Conservation (phyloP, 257 asterid genomes). For the Penstemon newberryi region DNA sequence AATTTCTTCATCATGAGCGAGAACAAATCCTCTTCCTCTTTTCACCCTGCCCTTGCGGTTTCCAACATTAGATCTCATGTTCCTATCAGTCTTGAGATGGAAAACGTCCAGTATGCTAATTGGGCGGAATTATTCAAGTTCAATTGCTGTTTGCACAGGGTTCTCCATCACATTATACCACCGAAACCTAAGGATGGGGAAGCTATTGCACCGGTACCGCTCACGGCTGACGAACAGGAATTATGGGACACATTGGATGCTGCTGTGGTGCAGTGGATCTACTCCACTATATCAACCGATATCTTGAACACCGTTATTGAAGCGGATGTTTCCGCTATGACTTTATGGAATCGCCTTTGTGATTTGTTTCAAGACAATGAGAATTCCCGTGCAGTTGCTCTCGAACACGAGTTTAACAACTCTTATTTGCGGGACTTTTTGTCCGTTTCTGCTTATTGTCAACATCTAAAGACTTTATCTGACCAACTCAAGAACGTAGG, state of each 20-base stretch:
- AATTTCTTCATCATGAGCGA: no score
- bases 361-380: conserved; percentile 12
- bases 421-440: not conserved
- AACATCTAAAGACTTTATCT: not conserved
- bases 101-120: not conserved
- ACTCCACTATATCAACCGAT: not conserved
- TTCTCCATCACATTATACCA: not conserved
- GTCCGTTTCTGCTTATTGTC: conserved; percentile 6
- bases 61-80: not conserved
- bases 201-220: not conserved
- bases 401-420: not conserved
- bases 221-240: not conserved
- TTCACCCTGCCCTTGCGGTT: conserved; percentile 3
- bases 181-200: not conserved
- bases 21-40: not conserved
- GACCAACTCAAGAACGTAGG: conserved; percentile 18
- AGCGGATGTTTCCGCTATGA: not conserved
- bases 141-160: not conserved
- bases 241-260: not conserved
- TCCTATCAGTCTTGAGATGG: not conserved
- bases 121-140: not conserved
- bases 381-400: not conserved
- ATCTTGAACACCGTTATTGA: not conserved
- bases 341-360: not conserved
- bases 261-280: conserved; percentile 3